These are phyloP conservation scores for Alternaria longipes DNA, from an alignment of 2,329 filamentous ascomycete genomes.

Conservation along the genomic window DNA sequence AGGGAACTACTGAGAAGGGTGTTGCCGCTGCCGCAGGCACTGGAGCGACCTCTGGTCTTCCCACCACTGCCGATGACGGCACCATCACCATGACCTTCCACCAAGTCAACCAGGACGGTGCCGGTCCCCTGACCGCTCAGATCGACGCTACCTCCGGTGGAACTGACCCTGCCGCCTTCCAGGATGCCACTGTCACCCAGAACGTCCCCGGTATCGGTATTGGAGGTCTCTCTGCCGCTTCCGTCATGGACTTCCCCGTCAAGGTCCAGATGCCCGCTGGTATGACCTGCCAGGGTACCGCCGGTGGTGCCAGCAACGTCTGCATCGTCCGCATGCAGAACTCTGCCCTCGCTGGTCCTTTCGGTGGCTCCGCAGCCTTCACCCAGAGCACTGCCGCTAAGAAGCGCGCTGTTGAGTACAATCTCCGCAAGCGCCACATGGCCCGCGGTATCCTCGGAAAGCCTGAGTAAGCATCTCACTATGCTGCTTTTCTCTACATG, in stretches of 20 bases:
- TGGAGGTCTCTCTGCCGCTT: slow-evolving; percentile 66
- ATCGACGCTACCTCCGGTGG: slow-evolving; percentile 72
- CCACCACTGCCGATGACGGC: slow-evolving; percentile 69
- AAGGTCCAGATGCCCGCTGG: slow-evolving; percentile 72
- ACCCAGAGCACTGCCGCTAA: slow-evolving; percentile 66
- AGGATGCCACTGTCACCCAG: slow-evolving; percentile 66
- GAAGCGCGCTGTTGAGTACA: slow-evolving; percentile 70
- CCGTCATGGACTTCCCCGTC: slow-evolving; percentile 71
- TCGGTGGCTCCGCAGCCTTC: slow-evolving; percentile 73
- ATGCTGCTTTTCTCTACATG: not conserved
- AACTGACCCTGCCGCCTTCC: slow-evolving; percentile 67
- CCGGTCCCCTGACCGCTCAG: slow-evolving; percentile 68
- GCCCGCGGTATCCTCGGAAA: slow-evolving; percentile 48
- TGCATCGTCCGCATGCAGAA: slow-evolving; percentile 73
- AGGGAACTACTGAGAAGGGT: slow-evolving; percentile 60
- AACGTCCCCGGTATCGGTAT: slow-evolving; percentile 69
- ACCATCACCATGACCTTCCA: slow-evolving; percentile 71
- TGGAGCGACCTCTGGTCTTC: slow-evolving; percentile 65
- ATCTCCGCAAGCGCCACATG: slow-evolving; percentile 51
- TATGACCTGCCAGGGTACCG: slow-evolving; percentile 71
- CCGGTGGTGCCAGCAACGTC: slow-evolving; percentile 68
- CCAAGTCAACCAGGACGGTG: slow-evolving; percentile 76
- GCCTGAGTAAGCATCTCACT: slow-evolving; percentile 23
- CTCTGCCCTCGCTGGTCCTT: slow-evolving; percentile 68
- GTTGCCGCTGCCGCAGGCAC: slow-evolving; percentile 65